Percentiles rank a stretch among this genome's conserved stretches.
phyloP scores from a whole-genome alignment of 2,329 filamentous ascomycete species.

The Penicillium digitatum region DNA sequence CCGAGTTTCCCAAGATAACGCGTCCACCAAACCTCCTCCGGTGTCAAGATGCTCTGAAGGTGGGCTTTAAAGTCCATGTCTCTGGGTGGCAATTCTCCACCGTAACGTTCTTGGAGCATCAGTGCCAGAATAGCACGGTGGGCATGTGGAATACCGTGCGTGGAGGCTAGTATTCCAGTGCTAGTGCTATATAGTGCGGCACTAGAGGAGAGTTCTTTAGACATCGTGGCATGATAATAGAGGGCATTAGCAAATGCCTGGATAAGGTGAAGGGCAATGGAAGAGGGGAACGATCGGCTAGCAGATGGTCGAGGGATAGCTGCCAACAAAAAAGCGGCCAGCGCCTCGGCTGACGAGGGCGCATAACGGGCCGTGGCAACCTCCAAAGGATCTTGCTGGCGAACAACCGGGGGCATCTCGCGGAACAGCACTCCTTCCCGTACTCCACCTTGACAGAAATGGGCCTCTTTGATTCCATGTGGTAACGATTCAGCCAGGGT shows the following conservation, averaged over 20 bases:
- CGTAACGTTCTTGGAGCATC: slow-evolving; percentile 34
- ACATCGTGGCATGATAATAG: slow-evolving; percentile 31
- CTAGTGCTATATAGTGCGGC: slow-evolving; percentile 33
- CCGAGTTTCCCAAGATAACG: slow-evolving; percentile 33
- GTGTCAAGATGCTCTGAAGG: slow-evolving; percentile 28
- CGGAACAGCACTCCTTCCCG: slow-evolving; percentile 73
- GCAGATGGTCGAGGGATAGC: slow-evolving; percentile 41
- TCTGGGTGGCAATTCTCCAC: slow-evolving; percentile 33
- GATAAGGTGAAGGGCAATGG: slow-evolving; percentile 26
- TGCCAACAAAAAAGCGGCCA: slow-evolving; percentile 49
- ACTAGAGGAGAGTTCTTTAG: slow-evolving; percentile 33
- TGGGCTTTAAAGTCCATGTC: slow-evolving; percentile 28
- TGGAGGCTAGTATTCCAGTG: slow-evolving; percentile 31
- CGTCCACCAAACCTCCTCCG: slow-evolving; percentile 37
- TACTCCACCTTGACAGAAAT: slow-evolving; percentile 82
- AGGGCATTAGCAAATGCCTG: slow-evolving; percentile 34
- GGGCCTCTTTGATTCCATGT: slow-evolving; percentile 61
- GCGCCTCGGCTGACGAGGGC: slow-evolving; percentile 41
- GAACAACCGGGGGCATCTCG: slow-evolving; percentile 56
- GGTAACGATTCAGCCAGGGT: slow-evolving; percentile 66
- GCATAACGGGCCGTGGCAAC: slow-evolving; percentile 56
- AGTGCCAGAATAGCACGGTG: slow-evolving; percentile 35
- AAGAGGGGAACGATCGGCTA: slow-evolving; percentile 22
- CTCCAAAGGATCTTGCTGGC: slow-evolving; percentile 63
- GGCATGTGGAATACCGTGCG: slow-evolving; percentile 34